These are phyloP conservation scores for Arachis stenosperma DNA, from an alignment of 306 rosid genomes.

Conservation along the genomic window DNA sequence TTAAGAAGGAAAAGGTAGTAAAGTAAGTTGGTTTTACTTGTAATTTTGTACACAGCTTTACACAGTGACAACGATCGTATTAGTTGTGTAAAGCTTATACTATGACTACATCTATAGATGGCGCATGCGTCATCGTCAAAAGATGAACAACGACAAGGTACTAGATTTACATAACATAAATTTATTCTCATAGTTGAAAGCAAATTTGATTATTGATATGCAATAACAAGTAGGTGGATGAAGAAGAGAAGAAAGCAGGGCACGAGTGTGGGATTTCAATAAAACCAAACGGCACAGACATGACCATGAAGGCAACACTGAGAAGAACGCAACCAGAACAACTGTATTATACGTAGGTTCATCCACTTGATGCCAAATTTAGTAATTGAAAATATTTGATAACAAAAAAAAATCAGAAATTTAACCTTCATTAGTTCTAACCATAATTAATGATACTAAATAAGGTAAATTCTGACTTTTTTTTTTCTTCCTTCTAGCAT, in stretches of 20 bases:
- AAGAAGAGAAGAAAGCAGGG: conserved; percentile 49
- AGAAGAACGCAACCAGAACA: conserved; percentile 56
- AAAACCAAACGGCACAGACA: conserved; percentile 48
- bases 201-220: no score
- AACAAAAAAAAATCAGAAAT: no score
- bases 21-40: no score
- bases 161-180: conserved; percentile 12
- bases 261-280: conserved; percentile 53
- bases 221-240: conserved; percentile 26
- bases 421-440: no score
- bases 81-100: conserved; percentile 76
- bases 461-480: no score
- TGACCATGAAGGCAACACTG: conserved; percentile 38
- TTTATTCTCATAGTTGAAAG: no score
- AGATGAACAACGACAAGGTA: conserved; percentile 46
- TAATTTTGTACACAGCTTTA: conserved; percentile 58
- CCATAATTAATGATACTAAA: no score
- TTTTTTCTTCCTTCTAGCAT: no score
- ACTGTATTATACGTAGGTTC: conserved; percentile 66
- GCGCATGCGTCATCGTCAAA: conserved; percentile 43
- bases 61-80: conserved; percentile 67
- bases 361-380: neutral
- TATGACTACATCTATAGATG: conserved; percentile 64
- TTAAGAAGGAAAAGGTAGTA: no score
- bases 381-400: no score